These are phyloP conservation scores for Ilyonectria robusta DNA, from an alignment of 2,329 filamentous ascomycete genomes.

Conservation along the genomic window DNA sequence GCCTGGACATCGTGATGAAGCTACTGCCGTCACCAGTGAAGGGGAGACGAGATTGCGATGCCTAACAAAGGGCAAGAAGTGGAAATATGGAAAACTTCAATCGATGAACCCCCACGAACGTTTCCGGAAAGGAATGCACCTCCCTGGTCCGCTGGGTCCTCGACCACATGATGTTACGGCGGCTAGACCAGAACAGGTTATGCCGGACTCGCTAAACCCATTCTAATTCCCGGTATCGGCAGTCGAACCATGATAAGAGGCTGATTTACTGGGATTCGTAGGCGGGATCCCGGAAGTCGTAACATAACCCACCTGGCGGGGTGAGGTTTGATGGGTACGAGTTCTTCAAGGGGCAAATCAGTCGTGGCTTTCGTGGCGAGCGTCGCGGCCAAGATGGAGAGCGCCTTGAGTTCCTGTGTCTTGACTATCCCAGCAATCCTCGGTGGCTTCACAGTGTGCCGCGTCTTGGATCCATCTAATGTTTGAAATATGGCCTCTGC, in stretches of 20 bases:
- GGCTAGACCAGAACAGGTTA: not conserved
- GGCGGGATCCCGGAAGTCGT: too few species aligned
- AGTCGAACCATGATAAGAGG: not conserved
- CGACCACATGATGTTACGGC: not conserved
- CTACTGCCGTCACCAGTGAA: not conserved
- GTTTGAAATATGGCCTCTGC: too few species aligned
- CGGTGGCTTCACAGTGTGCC: too few species aligned
- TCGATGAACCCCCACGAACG: not conserved
- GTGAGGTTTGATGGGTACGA: too few species aligned
- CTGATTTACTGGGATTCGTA: not conserved
- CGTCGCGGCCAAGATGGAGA: too few species aligned
- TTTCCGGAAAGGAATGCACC: not conserved
- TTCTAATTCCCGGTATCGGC: not conserved
- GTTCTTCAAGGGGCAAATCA: too few species aligned
- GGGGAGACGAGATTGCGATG: not conserved
- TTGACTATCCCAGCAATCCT: too few species aligned
- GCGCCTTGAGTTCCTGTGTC: too few species aligned
- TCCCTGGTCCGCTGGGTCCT: not conserved
- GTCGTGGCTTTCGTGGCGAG: too few species aligned
- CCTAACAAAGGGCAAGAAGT: not conserved
- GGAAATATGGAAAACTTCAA: not conserved
- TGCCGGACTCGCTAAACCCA: not conserved
- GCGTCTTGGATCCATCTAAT: too few species aligned
- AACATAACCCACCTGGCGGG: too few species aligned
- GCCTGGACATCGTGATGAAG: conserved; percentile 11